Conservation (phyloP, 345 rosid species). For the Eucalyptus cladocalyx region DNA sequence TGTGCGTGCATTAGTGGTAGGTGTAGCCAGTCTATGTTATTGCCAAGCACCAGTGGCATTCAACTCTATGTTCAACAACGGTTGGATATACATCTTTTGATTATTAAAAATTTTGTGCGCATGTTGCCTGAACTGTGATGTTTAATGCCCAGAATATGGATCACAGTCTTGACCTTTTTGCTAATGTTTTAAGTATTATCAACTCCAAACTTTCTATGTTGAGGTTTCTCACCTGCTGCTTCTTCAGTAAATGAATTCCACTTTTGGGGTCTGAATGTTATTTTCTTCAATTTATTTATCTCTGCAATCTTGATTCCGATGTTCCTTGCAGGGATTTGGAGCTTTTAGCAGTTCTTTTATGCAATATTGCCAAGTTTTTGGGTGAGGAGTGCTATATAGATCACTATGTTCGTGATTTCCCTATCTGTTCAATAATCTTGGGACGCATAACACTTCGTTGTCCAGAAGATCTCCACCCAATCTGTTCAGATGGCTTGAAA, state of each 20-base stretch:
- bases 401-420: conserved; percentile 92
- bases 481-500: conserved; percentile 82
- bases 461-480: conserved; percentile 58
- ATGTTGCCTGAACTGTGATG: neutral
- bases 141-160: neutral
- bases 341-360: conserved; percentile 57
- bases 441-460: conserved; percentile 10
- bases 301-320: neutral
- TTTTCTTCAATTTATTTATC: neutral
- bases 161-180: neutral
- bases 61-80: neutral
- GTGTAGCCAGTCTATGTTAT: neutral
- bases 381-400: conserved; percentile 68
- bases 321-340: conserved; percentile 61
- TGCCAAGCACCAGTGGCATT: neutral
- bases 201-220: neutral
- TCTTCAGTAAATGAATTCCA: neutral
- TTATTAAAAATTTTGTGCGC: neutral
- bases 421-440: conserved; percentile 28
- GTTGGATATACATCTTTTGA: neutral
- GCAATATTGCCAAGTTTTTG: conserved; percentile 60
- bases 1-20: neutral
- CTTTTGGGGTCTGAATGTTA: neutral
- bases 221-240: neutral
- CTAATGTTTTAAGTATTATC: neutral